phyloP scores from a whole-genome alignment of 148 eudicot genomes.

The Spergularia marina region DNA sequence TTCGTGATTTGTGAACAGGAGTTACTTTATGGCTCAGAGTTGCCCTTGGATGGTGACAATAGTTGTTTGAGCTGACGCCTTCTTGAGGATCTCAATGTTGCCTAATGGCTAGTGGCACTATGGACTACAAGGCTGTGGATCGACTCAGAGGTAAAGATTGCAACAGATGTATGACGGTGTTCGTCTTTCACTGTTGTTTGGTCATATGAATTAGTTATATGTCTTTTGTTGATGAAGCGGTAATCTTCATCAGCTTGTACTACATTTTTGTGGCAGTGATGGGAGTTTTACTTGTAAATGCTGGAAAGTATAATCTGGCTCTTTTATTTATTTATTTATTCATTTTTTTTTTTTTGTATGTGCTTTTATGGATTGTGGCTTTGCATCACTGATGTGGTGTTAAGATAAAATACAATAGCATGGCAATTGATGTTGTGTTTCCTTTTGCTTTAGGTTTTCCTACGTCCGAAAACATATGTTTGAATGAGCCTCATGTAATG shows the following conservation, averaged over 20 bases:
- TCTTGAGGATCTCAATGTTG: conserved; percentile 52
- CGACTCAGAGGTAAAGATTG: conserved; percentile 47
- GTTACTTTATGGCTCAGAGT: conserved; percentile 20
- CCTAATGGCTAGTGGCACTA: conserved; percentile 64
- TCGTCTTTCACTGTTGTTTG: neutral
- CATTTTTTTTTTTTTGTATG: too few species aligned
- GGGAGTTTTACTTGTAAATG: neutral
- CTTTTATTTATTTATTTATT: too few species aligned
- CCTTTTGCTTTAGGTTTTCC: too few species aligned
- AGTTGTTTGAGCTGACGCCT: conserved; percentile 28
- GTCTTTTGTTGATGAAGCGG: neutral
- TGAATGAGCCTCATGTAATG: too few species aligned
- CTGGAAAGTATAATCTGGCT: neutral
- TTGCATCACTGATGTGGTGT: neutral
- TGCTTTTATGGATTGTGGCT: neutral
- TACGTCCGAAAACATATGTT: too few species aligned
- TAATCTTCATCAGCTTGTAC: neutral
- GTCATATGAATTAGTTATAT: neutral
- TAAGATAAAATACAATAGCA: neutral
- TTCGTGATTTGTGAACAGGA: conserved; percentile 15
- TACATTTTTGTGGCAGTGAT: neutral
- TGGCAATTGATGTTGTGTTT: too few species aligned
- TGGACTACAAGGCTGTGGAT: conserved; percentile 50
- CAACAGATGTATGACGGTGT: neutral
- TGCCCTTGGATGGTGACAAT: conserved; percentile 4